A percentile compares a stretch with the other conserved stretches of the same genome.
Evolutionary conservation across 257 asterid species (phyloP).

Genomic region (Solanum lycopersicoides): DNA sequence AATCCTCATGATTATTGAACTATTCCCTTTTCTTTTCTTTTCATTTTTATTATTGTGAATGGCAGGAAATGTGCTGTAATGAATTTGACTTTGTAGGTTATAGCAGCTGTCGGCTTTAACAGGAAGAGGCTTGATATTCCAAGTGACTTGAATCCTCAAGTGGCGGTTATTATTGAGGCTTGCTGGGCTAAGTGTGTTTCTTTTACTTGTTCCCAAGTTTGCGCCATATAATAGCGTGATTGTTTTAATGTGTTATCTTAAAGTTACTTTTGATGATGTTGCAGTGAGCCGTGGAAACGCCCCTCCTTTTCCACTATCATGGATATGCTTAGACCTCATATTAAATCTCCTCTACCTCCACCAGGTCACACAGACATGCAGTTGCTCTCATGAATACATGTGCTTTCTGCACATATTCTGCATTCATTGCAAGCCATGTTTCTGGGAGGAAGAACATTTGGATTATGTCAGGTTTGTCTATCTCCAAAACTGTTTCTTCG

Average conservation of each 20-base stretch:
- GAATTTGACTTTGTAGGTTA: slow-evolving; percentile 47
- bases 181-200: slow-evolving; percentile 75
- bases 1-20: background rate
- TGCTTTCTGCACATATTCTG: background rate
- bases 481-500: background rate
- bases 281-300: slow-evolving; percentile 92
- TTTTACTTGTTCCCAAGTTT: background rate
- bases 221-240: background rate
- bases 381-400: slow-evolving; percentile 22
- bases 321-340: slow-evolving; percentile 66
- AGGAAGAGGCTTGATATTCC: slow-evolving; percentile 80
- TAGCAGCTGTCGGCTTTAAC: slow-evolving; percentile 91
- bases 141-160: slow-evolving; percentile 53
- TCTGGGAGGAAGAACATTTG: background rate
- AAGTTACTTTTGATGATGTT: slow-evolving; percentile 2
- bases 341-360: slow-evolving; percentile 41
- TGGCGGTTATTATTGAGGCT: slow-evolving; percentile 68
- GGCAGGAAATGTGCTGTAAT: background rate
- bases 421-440: background rate
- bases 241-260: background rate
- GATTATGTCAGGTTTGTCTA: slow-evolving; percentile 1
- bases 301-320: slow-evolving; percentile 78
- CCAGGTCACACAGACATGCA: slow-evolving; percentile 37
- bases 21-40: background rate
- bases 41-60: background rate